Evolutionary conservation across 192 early-diverging fungal species (phyloP).

Genomic region (Fimicolochytrium jonesii): DNA sequence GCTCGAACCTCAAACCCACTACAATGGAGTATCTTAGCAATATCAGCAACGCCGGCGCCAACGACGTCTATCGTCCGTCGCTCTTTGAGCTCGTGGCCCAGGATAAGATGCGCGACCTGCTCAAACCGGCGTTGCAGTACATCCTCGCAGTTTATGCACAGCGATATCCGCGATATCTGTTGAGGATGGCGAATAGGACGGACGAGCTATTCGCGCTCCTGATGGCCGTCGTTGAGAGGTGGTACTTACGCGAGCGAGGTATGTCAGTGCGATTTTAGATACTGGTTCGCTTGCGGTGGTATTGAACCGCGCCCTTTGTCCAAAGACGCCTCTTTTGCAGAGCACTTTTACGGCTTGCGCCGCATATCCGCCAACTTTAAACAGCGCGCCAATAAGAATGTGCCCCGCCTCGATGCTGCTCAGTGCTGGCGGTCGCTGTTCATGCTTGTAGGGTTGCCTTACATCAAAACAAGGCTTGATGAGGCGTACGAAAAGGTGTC

Average conservation of each 20-base stretch:
- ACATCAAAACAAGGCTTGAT: constrained; percentile 70
- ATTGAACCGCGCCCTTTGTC: not conserved
- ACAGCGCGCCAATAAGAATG: not conserved
- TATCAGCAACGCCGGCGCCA: constrained; percentile 44
- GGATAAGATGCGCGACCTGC: constrained; percentile 73
- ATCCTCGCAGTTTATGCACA: constrained; percentile 82
- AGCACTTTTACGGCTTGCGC: constrained; percentile 89
- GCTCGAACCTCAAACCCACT: too few species aligned
- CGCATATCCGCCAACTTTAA: constrained; percentile 44
- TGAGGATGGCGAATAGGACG: constrained; percentile 67
- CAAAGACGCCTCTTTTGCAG: constrained; percentile 75
- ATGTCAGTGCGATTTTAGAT: constrained; percentile 3
- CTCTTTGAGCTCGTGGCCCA: constrained; percentile 88
- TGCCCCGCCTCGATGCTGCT: constrained; percentile 22
- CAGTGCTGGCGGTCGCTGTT: constrained; percentile 58
- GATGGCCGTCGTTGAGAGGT: constrained; percentile 76
- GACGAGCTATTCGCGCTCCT: constrained; percentile 78
- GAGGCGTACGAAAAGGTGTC: constrained; percentile 64
- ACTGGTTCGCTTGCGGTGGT: not conserved
- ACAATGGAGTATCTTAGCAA: constrained; percentile 55
- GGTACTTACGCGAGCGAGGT: constrained; percentile 82
- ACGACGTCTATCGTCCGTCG: constrained; percentile 69
- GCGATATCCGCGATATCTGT: constrained; percentile 78
- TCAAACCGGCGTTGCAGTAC: constrained; percentile 82
- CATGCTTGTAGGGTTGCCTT: constrained; percentile 70